These are phyloP conservation scores for Sclerotinia borealis DNA, from an alignment of 2,329 filamentous ascomycete species.

Conservation along the genomic window DNA sequence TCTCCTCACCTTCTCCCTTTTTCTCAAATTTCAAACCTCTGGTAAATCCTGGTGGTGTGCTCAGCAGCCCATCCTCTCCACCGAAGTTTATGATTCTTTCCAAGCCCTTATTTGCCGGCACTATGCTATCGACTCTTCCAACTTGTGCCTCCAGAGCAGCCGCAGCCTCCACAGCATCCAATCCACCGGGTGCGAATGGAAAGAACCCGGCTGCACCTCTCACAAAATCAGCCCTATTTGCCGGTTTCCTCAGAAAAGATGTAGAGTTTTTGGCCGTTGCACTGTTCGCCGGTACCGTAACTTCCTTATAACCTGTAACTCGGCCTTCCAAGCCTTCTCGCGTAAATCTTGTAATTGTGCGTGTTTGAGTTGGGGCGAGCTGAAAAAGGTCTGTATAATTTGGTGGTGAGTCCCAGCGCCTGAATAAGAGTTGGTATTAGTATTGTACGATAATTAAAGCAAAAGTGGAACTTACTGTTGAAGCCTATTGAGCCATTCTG, in stretches of 20 bases:
- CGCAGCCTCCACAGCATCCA: conserved; percentile 80
- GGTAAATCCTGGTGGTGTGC: conserved; percentile 73
- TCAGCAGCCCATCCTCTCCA: conserved; percentile 68
- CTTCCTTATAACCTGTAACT: conserved; percentile 89
- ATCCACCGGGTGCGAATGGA: conserved; percentile 83
- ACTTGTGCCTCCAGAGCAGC: conserved; percentile 77
- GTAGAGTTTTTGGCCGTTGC: conserved; percentile 95
- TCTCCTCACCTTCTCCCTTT: conserved; percentile 48
- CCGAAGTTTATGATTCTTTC: conserved; percentile 82
- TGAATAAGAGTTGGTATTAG: conserved; percentile 26
- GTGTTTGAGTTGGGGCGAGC: conserved; percentile 83
- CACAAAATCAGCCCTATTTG: conserved; percentile 82
- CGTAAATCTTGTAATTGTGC: conserved; percentile 89
- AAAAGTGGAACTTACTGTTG: conserved; percentile 55
- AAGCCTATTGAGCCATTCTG: conserved; percentile 79
- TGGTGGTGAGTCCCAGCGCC: conserved; percentile 72
- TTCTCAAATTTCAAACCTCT: conserved; percentile 69
- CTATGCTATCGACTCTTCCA: conserved; percentile 44
- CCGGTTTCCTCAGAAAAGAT: conserved; percentile 79
- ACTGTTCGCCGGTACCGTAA: conserved; percentile 83
- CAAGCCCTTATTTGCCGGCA: conserved; percentile 50
- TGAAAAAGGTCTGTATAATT: conserved; percentile 82
- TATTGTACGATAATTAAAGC: not conserved
- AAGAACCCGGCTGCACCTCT: conserved; percentile 90
- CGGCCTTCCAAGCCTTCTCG: conserved; percentile 86